Evolutionary conservation across 495 filamentous ascomycete genomes (phyloP).

Genomic region (Schizothecium vesticola): DNA sequence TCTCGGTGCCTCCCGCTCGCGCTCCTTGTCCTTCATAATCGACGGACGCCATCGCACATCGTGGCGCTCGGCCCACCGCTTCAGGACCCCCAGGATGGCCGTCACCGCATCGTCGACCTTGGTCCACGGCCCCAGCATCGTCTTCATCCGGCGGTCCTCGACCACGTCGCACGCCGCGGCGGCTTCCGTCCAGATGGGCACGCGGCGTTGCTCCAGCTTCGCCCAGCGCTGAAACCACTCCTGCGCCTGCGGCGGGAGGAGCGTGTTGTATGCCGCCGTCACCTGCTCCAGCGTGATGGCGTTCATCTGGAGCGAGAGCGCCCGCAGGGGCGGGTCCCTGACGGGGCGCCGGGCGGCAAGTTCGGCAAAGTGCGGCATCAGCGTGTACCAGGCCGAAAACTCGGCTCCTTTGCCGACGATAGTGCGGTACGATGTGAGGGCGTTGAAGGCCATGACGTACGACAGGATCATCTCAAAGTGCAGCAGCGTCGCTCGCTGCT

Average conservation of each 20-base stretch:
- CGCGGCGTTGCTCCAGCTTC: conserved; percentile 13
- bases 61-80: conserved; percentile 29
- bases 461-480: conserved; percentile 39
- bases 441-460: conserved; percentile 38
- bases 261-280: conserved; percentile 20
- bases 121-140: conserved; percentile 34
- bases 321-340: conserved; percentile 21
- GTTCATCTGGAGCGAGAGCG: conserved; percentile 31
- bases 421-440: conserved; percentile 22
- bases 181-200: conserved; percentile 25
- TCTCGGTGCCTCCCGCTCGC: conserved; percentile 7
- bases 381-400: conserved; percentile 21
- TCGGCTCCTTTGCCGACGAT: conserved; percentile 23
- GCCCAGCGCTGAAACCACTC: conserved; percentile 14
- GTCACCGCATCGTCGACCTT: conserved; percentile 26
- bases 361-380: conserved; percentile 31
- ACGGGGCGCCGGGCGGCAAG: conserved; percentile 20
- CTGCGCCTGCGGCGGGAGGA: conserved; percentile 17
- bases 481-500: conserved; percentile 25
- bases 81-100: conserved; percentile 24
- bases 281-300: conserved; percentile 36
- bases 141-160: conserved; percentile 20
- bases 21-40: conserved; percentile 12
- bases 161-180: conserved; percentile 13
- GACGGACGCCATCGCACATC: conserved; percentile 25